Conservation (phyloP, 257 asterid genomes). For the Paulownia fortunei region DNA sequence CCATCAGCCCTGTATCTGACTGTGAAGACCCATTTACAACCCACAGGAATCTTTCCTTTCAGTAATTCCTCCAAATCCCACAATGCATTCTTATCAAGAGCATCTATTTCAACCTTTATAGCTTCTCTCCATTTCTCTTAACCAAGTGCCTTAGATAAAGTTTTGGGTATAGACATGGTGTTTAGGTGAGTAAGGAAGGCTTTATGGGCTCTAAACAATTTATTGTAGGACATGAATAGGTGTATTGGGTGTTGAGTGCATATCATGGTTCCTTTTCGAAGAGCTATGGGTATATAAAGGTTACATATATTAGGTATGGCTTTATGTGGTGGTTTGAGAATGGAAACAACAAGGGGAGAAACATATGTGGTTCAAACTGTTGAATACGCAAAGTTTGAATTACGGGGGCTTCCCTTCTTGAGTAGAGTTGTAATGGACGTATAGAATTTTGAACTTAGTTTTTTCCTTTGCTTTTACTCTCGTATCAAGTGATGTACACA, state of each 20-base stretch:
- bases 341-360: no score
- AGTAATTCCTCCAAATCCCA: background rate
- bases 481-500: no score
- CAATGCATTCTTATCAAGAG: background rate
- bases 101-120: background rate
- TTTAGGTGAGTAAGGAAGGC: background rate
- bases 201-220: background rate
- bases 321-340: no score
- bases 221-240: background rate
- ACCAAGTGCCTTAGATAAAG: background rate
- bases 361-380: no score
- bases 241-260: background rate
- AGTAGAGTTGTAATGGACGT: no score
- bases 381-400: no score
- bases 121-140: background rate
- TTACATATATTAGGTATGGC: no score
- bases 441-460: no score
- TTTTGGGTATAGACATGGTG: background rate
- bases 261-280: background rate
- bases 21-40: background rate
- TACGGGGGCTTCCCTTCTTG: no score
- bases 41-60: background rate
- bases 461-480: no score
- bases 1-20: background rate
- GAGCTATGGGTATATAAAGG: background rate